Evolutionary conservation across 352 stramenopile genomes (phyloP).

Genomic region (Phytopythium vexans): DNA sequence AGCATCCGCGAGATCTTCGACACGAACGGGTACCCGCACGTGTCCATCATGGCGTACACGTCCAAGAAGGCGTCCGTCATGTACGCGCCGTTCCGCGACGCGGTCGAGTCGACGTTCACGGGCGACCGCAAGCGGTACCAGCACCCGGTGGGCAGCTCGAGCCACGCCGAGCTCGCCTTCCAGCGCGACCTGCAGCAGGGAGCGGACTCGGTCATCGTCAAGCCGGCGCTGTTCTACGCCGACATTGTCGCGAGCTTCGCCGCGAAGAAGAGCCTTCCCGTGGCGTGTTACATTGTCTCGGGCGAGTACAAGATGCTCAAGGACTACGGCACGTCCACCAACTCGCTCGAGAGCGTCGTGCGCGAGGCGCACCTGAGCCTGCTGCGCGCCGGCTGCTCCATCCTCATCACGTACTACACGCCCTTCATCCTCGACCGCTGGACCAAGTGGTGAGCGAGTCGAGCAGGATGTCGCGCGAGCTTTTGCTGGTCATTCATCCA

Average conservation of each 20-base stretch:
- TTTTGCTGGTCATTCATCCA: background rate
- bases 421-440: conserved; percentile 85
- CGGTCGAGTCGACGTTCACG: conserved; percentile 96
- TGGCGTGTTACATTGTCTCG: conserved; percentile 98
- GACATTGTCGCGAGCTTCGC: conserved; percentile 96
- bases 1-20: conserved; percentile 95
- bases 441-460: conserved; percentile 64
- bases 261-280: conserved; percentile 90
- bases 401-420: conserved; percentile 99
- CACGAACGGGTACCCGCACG: conserved; percentile 95
- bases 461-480: background rate
- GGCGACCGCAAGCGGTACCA: conserved; percentile 97
- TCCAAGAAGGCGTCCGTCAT: conserved; percentile 97
- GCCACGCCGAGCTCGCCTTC: conserved; percentile 78
- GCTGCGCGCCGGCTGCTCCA: conserved; percentile 92
- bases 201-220: conserved; percentile 99
- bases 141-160: conserved; percentile 84
- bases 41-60: conserved; percentile 99
- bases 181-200: conserved; percentile 83
- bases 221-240: conserved; percentile 98
- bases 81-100: conserved; percentile 96
- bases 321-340: conserved; percentile 85
- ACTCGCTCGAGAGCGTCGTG: conserved; percentile 83
- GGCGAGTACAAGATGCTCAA: conserved; percentile 99
- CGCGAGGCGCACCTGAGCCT: conserved; percentile 78